Conservation (phyloP, 805 yeast genomes). For the Zygoascus ofunaensis region DNA sequence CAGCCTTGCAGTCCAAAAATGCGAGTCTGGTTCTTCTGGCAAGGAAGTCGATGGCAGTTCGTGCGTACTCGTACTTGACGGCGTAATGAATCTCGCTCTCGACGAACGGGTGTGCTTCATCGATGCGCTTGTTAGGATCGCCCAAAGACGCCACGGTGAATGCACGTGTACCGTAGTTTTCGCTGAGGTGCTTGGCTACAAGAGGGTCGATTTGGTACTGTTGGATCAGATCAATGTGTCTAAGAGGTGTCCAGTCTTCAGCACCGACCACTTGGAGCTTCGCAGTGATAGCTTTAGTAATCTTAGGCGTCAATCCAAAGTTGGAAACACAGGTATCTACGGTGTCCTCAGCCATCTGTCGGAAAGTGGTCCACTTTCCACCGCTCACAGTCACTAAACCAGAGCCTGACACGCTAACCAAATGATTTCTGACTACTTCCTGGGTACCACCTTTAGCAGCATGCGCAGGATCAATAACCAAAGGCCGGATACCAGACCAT, state of each 20-base stretch:
- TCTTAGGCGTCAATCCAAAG: constrained; percentile 33
- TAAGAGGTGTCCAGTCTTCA: constrained; percentile 64
- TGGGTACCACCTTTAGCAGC: constrained; percentile 51
- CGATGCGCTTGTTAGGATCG: constrained; percentile 20
- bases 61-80: constrained; percentile 69
- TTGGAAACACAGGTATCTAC: constrained; percentile 58
- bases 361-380: constrained; percentile 97
- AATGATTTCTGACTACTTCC: constrained; percentile 84
- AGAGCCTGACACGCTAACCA: constrained; percentile 59
- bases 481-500: constrained; percentile 95
- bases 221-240: constrained; percentile 72
- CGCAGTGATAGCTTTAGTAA: constrained; percentile 35
- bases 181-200: constrained; percentile 73
- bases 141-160: constrained; percentile 53
- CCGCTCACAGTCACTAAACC: constrained; percentile 87
- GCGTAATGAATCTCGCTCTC: constrained; percentile 80
- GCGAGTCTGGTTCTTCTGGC: constrained; percentile 92
- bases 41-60: constrained; percentile 82
- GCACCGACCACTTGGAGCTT: constrained; percentile 63
- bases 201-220: constrained; percentile 60
- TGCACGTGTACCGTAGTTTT: constrained; percentile 85
- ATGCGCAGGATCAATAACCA: constrained; percentile 64
- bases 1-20: constrained; percentile 79
- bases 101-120: constrained; percentile 75
- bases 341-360: constrained; percentile 96